A percentile compares a stretch with the other conserved stretches of the same genome.
phyloP scores from a whole-genome alignment of 768 basidiomycete species.

The Chalciporus sphaerocephalus region DNA sequence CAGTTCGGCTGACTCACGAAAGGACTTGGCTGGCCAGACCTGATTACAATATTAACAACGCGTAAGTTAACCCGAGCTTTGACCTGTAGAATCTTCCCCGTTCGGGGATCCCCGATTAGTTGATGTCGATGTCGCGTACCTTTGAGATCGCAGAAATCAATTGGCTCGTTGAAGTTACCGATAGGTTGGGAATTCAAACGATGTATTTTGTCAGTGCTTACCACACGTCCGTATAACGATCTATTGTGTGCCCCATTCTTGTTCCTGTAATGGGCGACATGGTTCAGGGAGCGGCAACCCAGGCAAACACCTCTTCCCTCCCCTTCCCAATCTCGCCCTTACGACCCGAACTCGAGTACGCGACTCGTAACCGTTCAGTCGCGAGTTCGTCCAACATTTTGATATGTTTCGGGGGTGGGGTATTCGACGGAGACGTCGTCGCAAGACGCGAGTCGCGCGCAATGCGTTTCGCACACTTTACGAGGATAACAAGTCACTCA shows the following conservation, averaged over 20 bases:
- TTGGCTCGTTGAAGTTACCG: background rate
- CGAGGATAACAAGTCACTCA: no score
- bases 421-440: constrained; percentile 53
- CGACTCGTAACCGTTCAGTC: constrained; percentile 61
- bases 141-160: background rate
- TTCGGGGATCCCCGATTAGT: no score
- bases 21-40: no score
- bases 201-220: background rate
- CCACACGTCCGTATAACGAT: no score
- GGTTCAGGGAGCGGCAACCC: constrained; percentile 36
- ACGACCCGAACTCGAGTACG: constrained; percentile 48
- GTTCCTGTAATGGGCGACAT: no score
- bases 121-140: no score
- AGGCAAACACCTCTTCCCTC: constrained; percentile 41
- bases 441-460: constrained; percentile 36
- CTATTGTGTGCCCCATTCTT: no score
- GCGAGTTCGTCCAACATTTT: constrained; percentile 65
- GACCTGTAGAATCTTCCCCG: no score
- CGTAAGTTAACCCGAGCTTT: no score
- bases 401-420: constrained; percentile 49
- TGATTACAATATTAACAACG: no score
- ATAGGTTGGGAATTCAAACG: background rate
- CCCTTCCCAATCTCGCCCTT: constrained; percentile 37
- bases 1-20: no score
- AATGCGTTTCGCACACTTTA: constrained; percentile 59